phyloP scores from a whole-genome alignment of 371 early-diverging fungal species.

The Amoeboaphelidium protococcarum region DNA sequence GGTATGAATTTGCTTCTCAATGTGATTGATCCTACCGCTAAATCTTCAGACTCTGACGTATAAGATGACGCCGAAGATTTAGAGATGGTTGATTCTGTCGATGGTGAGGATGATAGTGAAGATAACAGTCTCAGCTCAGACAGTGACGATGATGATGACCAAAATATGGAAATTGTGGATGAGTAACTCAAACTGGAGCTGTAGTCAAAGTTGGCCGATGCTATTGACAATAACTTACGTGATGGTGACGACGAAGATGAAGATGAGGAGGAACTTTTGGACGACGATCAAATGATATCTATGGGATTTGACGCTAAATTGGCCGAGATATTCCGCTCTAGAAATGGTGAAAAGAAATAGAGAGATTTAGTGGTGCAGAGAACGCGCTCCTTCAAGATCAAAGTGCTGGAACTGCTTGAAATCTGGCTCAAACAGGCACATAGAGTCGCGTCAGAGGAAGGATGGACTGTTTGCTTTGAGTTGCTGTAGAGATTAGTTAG shows the following conservation, averaged over 20 bases:
- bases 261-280: background rate
- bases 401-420: no score
- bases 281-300: background rate
- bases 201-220: background rate
- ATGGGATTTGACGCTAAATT: background rate
- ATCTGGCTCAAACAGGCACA: no score
- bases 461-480: no score
- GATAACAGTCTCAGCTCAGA: no score
- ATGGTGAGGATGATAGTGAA: no score
- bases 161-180: background rate
- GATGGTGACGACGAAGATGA: background rate
- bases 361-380: no score
- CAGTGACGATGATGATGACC: background rate
- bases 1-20: background rate
- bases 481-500: no score
- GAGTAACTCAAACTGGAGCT: background rate
- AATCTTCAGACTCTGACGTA: background rate
- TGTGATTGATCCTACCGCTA: background rate
- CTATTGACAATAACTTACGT: background rate
- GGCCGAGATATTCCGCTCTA: background rate
- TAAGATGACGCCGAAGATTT: background rate
- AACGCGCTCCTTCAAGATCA: no score
- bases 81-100: background rate
- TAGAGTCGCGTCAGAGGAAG: no score
- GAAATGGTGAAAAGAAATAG: no score